A percentile compares a stretch with the other conserved stretches of the same genome.
These are phyloP conservation scores for Botrytis galanthina DNA, from an alignment of 2,329 filamentous ascomycete species.

Conservation along the genomic window DNA sequence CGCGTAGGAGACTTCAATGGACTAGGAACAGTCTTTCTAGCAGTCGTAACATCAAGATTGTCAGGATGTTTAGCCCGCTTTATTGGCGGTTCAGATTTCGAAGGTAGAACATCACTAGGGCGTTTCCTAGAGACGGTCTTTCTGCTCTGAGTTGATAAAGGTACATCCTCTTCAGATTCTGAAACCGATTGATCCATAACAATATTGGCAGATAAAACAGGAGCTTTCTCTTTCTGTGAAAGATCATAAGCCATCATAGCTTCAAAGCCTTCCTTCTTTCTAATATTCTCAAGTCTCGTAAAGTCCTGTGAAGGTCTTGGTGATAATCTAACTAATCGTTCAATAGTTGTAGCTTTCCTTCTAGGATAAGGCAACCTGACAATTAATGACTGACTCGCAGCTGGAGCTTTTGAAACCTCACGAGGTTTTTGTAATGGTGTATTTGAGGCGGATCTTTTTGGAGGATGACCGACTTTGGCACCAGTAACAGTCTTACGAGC, in stretches of 20 bases:
- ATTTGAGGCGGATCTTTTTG: constrained; percentile 32
- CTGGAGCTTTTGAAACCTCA: not conserved
- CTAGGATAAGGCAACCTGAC: constrained; percentile 38
- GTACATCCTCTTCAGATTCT: constrained; percentile 31
- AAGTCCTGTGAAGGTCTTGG: constrained; percentile 24
- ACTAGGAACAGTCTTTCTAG: constrained; percentile 39
- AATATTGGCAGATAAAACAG: not conserved
- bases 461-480: constrained; percentile 36
- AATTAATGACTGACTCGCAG: constrained; percentile 26
- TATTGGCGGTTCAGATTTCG: constrained; percentile 29
- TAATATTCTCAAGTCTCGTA: constrained; percentile 22
- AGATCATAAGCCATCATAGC: constrained; percentile 17
- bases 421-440: constrained; percentile 23
- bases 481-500: constrained; percentile 36
- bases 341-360: constrained; percentile 30
- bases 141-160: constrained; percentile 15
- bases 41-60: constrained; percentile 37
- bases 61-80: constrained; percentile 41
- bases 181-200: constrained; percentile 7
- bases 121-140: constrained; percentile 30
- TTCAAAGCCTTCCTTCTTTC: constrained; percentile 23
- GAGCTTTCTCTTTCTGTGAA: constrained; percentile 7
- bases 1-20: constrained; percentile 39
- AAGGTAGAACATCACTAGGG: constrained; percentile 31
- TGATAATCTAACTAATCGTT: constrained; percentile 32